These are phyloP conservation scores for Calonectria multiphialidica DNA, from an alignment of 2,329 filamentous ascomycete species.

Conservation along the genomic window DNA sequence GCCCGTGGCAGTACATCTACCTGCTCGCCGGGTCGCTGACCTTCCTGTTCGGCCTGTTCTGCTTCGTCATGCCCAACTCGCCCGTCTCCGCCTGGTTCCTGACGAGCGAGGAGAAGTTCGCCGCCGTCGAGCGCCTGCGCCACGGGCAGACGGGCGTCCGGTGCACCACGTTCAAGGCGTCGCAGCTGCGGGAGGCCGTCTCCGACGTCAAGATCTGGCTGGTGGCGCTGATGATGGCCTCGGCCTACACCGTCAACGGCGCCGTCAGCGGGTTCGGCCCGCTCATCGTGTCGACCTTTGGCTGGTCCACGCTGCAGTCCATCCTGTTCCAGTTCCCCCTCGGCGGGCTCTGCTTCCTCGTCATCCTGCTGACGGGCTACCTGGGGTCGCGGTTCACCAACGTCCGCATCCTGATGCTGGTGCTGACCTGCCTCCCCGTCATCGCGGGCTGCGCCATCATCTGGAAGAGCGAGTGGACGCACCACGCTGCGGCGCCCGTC, in stretches of 20 bases:
- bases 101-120: constrained; percentile 69
- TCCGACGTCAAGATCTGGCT: constrained; percentile 74
- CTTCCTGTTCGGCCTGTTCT: constrained; percentile 73
- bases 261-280: constrained; percentile 79
- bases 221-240: constrained; percentile 75
- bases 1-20: constrained; percentile 79
- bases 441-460: constrained; percentile 82
- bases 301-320: constrained; percentile 71
- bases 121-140: constrained; percentile 73
- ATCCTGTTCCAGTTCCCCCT: constrained; percentile 83
- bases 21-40: constrained; percentile 74
- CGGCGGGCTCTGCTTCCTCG: constrained; percentile 75
- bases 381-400: constrained; percentile 71
- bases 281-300: constrained; percentile 79
- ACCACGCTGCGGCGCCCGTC: constrained; percentile 75
- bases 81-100: constrained; percentile 79
- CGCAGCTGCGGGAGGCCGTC: constrained; percentile 69
- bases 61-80: constrained; percentile 75
- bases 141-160: constrained; percentile 73
- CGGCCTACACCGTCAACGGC: constrained; percentile 79
- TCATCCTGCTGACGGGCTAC: constrained; percentile 75
- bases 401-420: constrained; percentile 73
- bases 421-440: constrained; percentile 77
- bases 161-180: constrained; percentile 69
- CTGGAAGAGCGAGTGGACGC: constrained; percentile 76